Percentiles rank a stretch among this genome's conserved stretches.
These are phyloP conservation scores for Verticillium alfalfae DNA, from an alignment of 2,329 filamentous ascomycete genomes.

Conservation along the genomic window DNA sequence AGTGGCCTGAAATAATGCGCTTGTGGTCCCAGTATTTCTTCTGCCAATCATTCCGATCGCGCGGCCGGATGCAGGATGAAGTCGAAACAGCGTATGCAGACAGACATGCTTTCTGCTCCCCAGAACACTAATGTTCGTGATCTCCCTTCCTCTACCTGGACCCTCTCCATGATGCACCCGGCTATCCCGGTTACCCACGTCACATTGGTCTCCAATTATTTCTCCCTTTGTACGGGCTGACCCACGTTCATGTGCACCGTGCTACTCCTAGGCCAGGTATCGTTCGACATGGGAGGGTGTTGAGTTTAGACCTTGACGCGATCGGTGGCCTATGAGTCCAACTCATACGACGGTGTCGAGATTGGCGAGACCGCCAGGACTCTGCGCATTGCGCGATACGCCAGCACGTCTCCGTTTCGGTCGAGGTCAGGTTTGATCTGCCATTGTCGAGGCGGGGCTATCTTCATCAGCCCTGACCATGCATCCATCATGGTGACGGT, in stretches of 20 bases:
- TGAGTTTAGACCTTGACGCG: not conserved
- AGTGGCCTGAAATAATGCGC: not conserved
- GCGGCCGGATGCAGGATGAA: not conserved
- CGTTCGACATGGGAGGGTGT: not conserved
- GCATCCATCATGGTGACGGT: too few relatives aligned
- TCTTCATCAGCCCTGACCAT: too few relatives aligned
- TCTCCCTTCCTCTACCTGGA: not conserved
- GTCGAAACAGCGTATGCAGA: not conserved
- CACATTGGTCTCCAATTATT: not conserved
- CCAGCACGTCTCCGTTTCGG: not conserved
- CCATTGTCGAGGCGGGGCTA: too few relatives aligned
- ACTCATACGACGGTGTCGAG: not conserved
- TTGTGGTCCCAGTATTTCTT: not conserved
- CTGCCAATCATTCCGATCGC: conserved; percentile 1
- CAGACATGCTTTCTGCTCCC: not conserved
- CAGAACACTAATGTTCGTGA: not conserved
- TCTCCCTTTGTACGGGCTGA: not conserved
- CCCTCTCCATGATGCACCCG: not conserved
- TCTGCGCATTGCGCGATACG: not conserved
- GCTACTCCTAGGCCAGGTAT: not conserved
- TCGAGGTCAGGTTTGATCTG: not conserved
- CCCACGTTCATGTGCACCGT: not conserved
- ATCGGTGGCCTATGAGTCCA: not conserved
- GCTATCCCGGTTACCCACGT: not conserved
- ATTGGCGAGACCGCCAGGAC: not conserved